These are phyloP conservation scores for Clathrospora elynae DNA, from an alignment of 2,329 filamentous ascomycete genomes.

Conservation along the genomic window DNA sequence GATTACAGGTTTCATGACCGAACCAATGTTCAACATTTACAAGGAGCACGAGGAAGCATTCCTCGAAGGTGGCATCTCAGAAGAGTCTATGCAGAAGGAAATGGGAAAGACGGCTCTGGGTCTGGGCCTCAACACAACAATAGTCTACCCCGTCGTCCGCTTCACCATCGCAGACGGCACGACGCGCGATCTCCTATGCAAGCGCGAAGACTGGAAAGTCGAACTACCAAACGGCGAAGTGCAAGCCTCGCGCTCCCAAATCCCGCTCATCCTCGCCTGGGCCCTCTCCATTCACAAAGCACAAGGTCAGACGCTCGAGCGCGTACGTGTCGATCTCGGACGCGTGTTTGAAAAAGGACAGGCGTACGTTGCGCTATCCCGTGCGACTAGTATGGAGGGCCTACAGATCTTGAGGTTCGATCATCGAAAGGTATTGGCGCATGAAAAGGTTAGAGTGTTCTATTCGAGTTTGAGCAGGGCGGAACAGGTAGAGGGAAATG, in stretches of 20 bases:
- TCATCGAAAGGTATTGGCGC: conserved; percentile 89
- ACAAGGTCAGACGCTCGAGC: conserved; percentile 89
- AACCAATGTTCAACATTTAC: conserved; percentile 65
- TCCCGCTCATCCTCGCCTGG: conserved; percentile 92
- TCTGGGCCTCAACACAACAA: conserved; percentile 55
- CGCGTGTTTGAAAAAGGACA: conserved; percentile 96
- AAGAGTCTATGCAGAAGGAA: conserved; percentile 48
- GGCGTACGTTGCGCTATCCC: conserved; percentile 93
- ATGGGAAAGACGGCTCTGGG: conserved; percentile 56
- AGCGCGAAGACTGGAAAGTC: conserved; percentile 92
- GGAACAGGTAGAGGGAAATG: conserved; percentile 53
- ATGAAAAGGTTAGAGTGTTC: conserved; percentile 82
- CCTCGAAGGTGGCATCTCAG: conserved; percentile 54
- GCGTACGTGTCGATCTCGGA: conserved; percentile 92
- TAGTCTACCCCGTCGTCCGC: conserved; percentile 79
- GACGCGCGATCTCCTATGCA: conserved; percentile 75
- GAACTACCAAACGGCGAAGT: conserved; percentile 95
- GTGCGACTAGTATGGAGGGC: conserved; percentile 84
- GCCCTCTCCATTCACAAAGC: conserved; percentile 97
- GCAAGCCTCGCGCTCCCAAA: conserved; percentile 77
- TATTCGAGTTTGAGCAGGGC: conserved; percentile 81
- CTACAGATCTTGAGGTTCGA: conserved; percentile 89
- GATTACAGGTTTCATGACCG: conserved; percentile 79
- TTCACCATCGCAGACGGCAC: conserved; percentile 82
- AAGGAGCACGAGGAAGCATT: conserved; percentile 63